Evolutionary conservation across 257 asterid species (phyloP).

Genomic region (Prunella vulgaris): DNA sequence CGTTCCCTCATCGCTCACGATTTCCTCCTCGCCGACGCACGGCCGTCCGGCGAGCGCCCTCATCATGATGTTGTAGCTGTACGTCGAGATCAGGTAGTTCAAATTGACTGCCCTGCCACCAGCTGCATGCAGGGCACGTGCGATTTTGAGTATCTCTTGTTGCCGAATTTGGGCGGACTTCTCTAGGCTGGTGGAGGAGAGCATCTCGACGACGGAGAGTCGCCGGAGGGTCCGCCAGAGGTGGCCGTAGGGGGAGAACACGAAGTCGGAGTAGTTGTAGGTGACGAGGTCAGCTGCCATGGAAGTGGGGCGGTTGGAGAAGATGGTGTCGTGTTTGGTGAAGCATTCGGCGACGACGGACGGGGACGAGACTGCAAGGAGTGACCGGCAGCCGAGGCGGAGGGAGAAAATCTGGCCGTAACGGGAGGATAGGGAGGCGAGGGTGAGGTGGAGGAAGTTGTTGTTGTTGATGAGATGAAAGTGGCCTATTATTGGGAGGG

Average conservation of each 20-base stretch:
- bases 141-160: background rate
- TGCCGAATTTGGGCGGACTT: background rate
- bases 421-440: no score
- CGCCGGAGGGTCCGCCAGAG: background rate
- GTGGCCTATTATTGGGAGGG: no score
- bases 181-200: background rate
- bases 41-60: background rate
- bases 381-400: no score
- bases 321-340: no score
- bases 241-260: background rate
- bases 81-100: background rate
- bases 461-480: no score
- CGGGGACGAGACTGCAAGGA: no score
- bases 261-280: background rate
- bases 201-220: background rate
- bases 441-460: no score
- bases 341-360: no score
- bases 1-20: background rate
- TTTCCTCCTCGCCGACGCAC: background rate
- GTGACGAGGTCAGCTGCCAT: no score
- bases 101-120: no score
- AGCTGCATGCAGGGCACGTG: background rate
- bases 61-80: background rate
- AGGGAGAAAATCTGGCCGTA: no score
- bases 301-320: no score